These are phyloP conservation scores for Croton laevigatus DNA, from an alignment of 441 rosid genomes.

Conservation along the genomic window DNA sequence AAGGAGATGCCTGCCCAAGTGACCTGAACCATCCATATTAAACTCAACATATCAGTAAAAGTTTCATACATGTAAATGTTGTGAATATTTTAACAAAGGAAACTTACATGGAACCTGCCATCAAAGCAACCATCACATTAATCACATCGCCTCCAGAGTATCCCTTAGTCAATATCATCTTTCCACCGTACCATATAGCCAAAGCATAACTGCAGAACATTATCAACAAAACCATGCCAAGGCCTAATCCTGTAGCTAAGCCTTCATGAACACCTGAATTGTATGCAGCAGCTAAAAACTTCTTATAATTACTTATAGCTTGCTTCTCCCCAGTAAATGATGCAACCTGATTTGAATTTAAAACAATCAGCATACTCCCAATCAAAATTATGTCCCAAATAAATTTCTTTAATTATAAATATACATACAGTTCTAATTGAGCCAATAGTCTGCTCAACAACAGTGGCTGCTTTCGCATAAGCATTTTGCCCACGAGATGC, in stretches of 20 bases:
- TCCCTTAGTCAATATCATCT: slow-evolving; percentile 64
- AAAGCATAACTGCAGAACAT: slow-evolving; percentile 54
- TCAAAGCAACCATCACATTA: slow-evolving; percentile 61
- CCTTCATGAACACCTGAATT: slow-evolving; percentile 63
- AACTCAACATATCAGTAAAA: background rate
- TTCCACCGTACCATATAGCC: slow-evolving; percentile 74
- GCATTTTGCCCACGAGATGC: slow-evolving; percentile 59
- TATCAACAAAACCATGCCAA: slow-evolving; percentile 42
- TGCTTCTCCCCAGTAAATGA: slow-evolving; percentile 77
- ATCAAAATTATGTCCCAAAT: slow-evolving; percentile 21
- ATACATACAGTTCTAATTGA: slow-evolving; percentile 57
- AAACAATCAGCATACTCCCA: background rate
- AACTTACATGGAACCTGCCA: slow-evolving; percentile 68
- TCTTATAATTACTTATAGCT: slow-evolving; percentile 56
- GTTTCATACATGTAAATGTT: too few species aligned
- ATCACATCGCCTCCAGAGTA: slow-evolving; percentile 63
- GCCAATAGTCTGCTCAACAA: slow-evolving; percentile 70
- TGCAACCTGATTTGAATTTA: slow-evolving; percentile 48
- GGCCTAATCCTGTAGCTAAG: slow-evolving; percentile 55
- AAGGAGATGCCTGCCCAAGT: slow-evolving; percentile 75
- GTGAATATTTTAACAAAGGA: too few species aligned
- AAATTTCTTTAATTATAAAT: too few species aligned
- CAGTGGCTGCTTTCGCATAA: slow-evolving; percentile 53
- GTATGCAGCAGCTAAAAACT: slow-evolving; percentile 57
- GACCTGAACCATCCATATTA: slow-evolving; percentile 43